Conservation (phyloP, 495 filamentous ascomycete genomes). For the Xylaria telfairii region DNA sequence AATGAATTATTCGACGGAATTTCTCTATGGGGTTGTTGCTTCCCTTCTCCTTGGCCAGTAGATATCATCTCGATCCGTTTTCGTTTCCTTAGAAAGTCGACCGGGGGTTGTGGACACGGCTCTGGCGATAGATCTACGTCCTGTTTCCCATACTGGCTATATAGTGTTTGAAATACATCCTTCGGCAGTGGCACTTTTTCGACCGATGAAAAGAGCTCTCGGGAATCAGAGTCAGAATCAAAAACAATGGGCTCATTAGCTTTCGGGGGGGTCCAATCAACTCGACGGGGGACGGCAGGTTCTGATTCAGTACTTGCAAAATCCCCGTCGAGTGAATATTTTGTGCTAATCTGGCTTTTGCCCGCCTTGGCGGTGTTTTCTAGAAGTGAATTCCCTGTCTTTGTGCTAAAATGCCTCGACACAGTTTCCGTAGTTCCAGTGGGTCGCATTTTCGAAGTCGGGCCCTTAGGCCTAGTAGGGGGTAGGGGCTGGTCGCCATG, state of each 20-base stretch:
- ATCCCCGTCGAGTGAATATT: conserved; percentile 28
- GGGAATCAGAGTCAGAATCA: conserved; percentile 32
- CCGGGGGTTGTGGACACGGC: background rate
- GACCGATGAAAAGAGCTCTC: conserved; percentile 36
- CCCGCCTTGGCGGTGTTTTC: conserved; percentile 4
- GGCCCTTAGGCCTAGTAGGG: conserved; percentile 42
- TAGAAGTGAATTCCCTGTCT: conserved; percentile 22
- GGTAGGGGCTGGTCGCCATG: conserved; percentile 38
- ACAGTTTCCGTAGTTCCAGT: conserved; percentile 37
- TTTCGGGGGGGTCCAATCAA: conserved; percentile 66
- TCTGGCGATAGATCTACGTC: conserved; percentile 15
- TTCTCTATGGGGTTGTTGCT: background rate
- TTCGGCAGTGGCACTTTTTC: conserved; percentile 19
- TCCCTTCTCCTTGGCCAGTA: conserved; percentile 29
- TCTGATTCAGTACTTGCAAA: conserved; percentile 40
- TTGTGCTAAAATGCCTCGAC: conserved; percentile 45
- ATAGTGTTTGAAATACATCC: conserved; percentile 44
- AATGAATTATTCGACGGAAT: conserved; percentile 23
- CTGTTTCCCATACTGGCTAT: conserved; percentile 40
- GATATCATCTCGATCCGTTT: conserved; percentile 56
- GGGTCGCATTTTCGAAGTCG: conserved; percentile 36
- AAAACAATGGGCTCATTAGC: conserved; percentile 32
- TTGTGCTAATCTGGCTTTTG: background rate
- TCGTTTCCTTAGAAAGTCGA: conserved; percentile 53
- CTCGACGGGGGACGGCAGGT: conserved; percentile 56